These are phyloP conservation scores for Maudiozyma pseudohumilis DNA, from an alignment of 805 yeast genomes.

Conservation along the genomic window DNA sequence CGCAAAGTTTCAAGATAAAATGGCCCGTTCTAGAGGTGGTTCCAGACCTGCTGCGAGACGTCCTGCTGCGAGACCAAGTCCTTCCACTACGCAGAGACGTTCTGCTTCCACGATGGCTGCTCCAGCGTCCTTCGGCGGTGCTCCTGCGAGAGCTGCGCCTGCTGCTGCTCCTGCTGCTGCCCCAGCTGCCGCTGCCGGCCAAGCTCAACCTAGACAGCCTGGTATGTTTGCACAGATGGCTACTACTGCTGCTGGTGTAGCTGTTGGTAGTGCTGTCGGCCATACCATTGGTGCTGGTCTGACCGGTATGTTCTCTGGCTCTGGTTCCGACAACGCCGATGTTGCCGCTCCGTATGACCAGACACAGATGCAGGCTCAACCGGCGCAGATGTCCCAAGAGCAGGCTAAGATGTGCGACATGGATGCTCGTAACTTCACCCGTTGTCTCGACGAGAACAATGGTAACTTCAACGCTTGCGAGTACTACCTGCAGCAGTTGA, in stretches of 20 bases:
- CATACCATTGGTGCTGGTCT: conserved; percentile 95
- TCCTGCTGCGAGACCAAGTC: conserved; percentile 21
- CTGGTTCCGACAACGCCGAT: conserved; percentile 40
- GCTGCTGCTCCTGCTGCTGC: conserved; percentile 40
- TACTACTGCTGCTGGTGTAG: conserved; percentile 98
- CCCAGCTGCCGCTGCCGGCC: conserved; percentile 5
- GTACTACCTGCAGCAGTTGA: conserved; percentile 92
- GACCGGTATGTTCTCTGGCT: conserved; percentile 68
- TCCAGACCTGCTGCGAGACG: conserved; percentile 38
- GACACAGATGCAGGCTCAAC: conserved; percentile 28
- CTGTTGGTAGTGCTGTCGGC: conserved; percentile 95
- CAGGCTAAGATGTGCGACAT: conserved; percentile 64
- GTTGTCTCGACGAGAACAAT: conserved; percentile 84
- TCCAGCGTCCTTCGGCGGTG: conserved; percentile 53
- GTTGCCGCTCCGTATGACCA: conserved; percentile 40
- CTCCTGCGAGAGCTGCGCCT: conserved; percentile 58
- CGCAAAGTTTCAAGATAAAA: too few relatives aligned
- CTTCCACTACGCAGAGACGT: conserved; percentile 42
- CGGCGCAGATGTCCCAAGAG: conserved; percentile 25
- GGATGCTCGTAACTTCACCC: conserved; percentile 91
- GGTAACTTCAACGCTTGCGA: conserved; percentile 98
- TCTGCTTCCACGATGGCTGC: conserved; percentile 72
- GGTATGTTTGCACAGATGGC: conserved; percentile 97
- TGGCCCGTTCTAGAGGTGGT: conserved; percentile 35
- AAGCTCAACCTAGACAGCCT: conserved; percentile 51